These are phyloP conservation scores for Sclerotinia borealis DNA, from an alignment of 2,329 filamentous ascomycete genomes.

Conservation along the genomic window DNA sequence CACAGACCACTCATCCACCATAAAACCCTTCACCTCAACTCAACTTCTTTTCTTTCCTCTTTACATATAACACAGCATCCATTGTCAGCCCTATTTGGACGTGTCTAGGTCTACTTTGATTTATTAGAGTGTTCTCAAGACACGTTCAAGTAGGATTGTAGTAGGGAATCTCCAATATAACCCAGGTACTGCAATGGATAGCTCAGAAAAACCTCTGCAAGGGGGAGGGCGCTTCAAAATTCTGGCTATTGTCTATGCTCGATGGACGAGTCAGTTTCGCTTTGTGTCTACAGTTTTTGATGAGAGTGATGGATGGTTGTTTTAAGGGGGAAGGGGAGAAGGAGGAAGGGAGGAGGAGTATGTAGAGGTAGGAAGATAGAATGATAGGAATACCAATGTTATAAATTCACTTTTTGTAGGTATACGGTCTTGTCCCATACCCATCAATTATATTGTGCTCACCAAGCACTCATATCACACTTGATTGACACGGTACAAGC, in stretches of 20 bases:
- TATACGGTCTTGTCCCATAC: too few relatives aligned
- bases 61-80: constrained; percentile 10
- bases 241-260: constrained; percentile 4
- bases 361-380: neutral
- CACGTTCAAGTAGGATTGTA: neutral
- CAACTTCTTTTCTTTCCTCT: constrained; percentile 1
- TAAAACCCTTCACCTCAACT: constrained; percentile 6
- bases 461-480: too few relatives aligned
- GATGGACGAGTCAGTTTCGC: constrained; percentile 8
- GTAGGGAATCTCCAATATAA: neutral
- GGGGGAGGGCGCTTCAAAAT: constrained; percentile 7
- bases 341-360: neutral
- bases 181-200: constrained; percentile 5
- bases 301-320: neutral
- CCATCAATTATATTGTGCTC: too few relatives aligned
- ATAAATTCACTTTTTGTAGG: too few relatives aligned
- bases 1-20: neutral
- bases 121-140: too few relatives aligned
- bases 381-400: too few relatives aligned
- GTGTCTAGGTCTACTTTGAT: neutral
- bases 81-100: neutral
- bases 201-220: constrained; percentile 2
- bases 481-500: too few relatives aligned
- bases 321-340: neutral
- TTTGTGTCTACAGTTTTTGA: constrained; percentile 4